Evolutionary conservation across 495 filamentous ascomycete species (phyloP).

Genomic region (Aspergillus cavernicola): DNA sequence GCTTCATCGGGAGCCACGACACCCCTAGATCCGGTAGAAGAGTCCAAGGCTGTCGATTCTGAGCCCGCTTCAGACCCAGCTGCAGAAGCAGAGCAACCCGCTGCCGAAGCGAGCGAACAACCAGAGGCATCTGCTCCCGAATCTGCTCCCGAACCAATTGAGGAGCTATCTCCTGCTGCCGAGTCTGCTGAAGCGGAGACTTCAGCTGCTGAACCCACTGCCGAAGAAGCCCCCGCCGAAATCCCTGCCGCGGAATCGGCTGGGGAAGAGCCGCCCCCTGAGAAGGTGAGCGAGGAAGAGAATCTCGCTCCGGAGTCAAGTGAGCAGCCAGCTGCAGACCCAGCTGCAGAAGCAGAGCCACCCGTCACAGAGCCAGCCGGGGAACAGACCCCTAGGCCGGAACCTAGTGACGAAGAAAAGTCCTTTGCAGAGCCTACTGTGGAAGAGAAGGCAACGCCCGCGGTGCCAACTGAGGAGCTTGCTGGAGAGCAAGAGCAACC

Average conservation of each 20-base stretch:
- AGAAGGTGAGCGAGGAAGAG: background rate
- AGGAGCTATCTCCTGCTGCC: background rate
- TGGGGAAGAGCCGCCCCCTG: slow-evolving; percentile 6
- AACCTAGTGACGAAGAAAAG: slow-evolving; percentile 5
- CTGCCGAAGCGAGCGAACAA: slow-evolving; percentile 3
- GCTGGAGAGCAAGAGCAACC: background rate
- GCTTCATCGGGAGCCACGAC: slow-evolving; percentile 28
- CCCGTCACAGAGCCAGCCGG: slow-evolving; percentile 2
- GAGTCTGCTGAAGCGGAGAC: background rate
- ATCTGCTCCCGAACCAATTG: background rate
- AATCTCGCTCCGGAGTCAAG: background rate
- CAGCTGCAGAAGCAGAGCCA: slow-evolving; percentile 2
- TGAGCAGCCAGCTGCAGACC: slow-evolving; percentile 2
- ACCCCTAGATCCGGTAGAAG: slow-evolving; percentile 26
- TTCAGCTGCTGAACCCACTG: background rate
- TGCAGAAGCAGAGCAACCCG: slow-evolving; percentile 3
- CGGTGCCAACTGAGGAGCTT: background rate
- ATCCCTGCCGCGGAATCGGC: background rate
- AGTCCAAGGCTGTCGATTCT: slow-evolving; percentile 16
- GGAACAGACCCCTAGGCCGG: slow-evolving; percentile 6
- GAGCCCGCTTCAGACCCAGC: slow-evolving; percentile 12
- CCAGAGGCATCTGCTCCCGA: slow-evolving; percentile 1
- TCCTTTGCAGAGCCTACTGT: background rate
- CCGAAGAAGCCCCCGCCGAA: background rate
- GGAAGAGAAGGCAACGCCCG: background rate